These are phyloP conservation scores for Combretum micranthum DNA, from an alignment of 345 rosid species.

Conservation along the genomic window DNA sequence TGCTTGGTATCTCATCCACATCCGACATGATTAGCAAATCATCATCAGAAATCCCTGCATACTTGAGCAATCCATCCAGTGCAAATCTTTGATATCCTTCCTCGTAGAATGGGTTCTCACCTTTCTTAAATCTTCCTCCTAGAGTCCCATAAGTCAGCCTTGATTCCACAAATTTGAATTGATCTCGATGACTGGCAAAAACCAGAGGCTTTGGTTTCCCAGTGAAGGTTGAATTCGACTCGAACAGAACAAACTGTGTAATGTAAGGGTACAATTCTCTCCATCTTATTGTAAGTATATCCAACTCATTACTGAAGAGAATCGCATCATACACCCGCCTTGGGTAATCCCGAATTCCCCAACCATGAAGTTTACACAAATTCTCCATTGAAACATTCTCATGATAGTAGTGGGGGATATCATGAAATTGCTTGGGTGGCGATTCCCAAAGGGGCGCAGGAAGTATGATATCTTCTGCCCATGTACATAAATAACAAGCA, in stretches of 20 bases:
- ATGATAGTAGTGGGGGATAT: conserved; percentile 59
- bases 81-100: conserved; percentile 73
- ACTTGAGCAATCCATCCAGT: conserved; percentile 50
- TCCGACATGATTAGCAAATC: conserved; percentile 75
- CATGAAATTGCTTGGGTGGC: conserved; percentile 57
- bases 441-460: conserved; percentile 75
- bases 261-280: conserved; percentile 61
- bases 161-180: conserved; percentile 54
- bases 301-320: conserved; percentile 62
- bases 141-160: conserved; percentile 59
- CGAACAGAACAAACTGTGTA: conserved; percentile 63
- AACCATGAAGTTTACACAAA: conserved; percentile 66
- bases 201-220: conserved; percentile 52
- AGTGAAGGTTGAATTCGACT: conserved; percentile 64
- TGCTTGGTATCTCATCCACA: conserved; percentile 74
- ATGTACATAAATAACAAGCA: conserved; percentile 47
- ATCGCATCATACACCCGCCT: conserved; percentile 71
- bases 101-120: conserved; percentile 64
- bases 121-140: conserved; percentile 61
- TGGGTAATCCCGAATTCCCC: conserved; percentile 64
- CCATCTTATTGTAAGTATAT: conserved; percentile 56
- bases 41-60: conserved; percentile 63
- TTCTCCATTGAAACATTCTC: conserved; percentile 64
- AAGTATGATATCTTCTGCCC: conserved; percentile 69
- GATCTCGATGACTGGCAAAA: conserved; percentile 37